These are phyloP conservation scores for Salix caprea DNA, from an alignment of 345 rosid species.

Conservation along the genomic window DNA sequence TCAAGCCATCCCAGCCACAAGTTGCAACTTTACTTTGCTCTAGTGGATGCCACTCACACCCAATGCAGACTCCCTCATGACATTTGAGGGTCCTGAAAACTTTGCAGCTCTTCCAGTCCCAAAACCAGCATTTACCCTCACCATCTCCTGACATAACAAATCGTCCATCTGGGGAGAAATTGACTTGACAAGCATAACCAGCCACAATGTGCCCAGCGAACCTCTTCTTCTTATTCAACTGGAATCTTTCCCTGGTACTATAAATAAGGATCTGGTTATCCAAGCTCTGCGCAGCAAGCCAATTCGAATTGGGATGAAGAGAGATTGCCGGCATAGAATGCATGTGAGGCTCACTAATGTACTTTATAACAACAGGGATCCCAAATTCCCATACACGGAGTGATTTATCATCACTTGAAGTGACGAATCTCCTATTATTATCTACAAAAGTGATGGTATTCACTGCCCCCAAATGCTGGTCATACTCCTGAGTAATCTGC, in stretches of 20 bases:
- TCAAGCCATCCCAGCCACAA: slow-evolving; percentile 99
- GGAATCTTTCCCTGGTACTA: slow-evolving; percentile 88
- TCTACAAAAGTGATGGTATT: slow-evolving; percentile 96
- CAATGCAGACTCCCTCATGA: slow-evolving; percentile 90
- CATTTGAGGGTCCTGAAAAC: slow-evolving; percentile 87
- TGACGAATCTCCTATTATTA: slow-evolving; percentile 87
- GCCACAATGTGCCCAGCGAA: slow-evolving; percentile 92
- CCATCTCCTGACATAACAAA: slow-evolving; percentile 99
- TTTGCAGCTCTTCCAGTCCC: slow-evolving; percentile 99
- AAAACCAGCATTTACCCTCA: slow-evolving; percentile 98
- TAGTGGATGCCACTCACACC: slow-evolving; percentile 91
- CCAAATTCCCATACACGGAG: slow-evolving; percentile 99
- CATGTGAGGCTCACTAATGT: slow-evolving; percentile 99
- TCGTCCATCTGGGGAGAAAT: slow-evolving; percentile 97
- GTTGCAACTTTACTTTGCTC: slow-evolving; percentile 99
- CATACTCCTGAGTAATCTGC: slow-evolving; percentile 65
- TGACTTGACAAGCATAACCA: slow-evolving; percentile 97
- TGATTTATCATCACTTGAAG: slow-evolving; percentile 96
- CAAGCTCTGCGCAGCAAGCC: slow-evolving; percentile 97
- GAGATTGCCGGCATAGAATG: slow-evolving; percentile 96
- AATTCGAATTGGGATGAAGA: slow-evolving; percentile 83
- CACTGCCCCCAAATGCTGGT: slow-evolving; percentile 48
- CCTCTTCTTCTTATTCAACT: slow-evolving; percentile 93
- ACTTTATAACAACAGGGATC: slow-evolving; percentile 95
- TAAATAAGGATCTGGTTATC: slow-evolving; percentile 95